Percentiles rank a stretch among this genome's conserved stretches.
Evolutionary conservation across 2,329 filamentous ascomycete genomes (phyloP).

Genomic region (Botrytis cinerea): DNA sequence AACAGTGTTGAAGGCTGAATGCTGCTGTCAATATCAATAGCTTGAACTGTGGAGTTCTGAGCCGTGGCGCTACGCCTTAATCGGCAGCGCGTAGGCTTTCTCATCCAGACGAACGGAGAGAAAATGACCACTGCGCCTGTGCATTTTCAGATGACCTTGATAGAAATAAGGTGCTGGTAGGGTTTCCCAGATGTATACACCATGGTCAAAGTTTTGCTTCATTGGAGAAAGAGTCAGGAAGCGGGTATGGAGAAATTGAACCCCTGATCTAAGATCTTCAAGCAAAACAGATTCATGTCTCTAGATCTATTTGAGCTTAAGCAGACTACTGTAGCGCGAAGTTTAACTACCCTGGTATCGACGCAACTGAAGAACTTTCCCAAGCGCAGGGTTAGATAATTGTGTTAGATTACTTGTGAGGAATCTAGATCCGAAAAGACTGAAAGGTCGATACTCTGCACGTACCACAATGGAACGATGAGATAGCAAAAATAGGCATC

Average conservation of each 20-base stretch:
- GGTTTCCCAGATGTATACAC: background rate
- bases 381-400: background rate
- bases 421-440: conserved; percentile 10
- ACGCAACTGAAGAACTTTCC: background rate
- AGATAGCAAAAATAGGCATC: background rate
- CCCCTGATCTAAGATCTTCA: background rate
- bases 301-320: background rate
- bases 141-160: background rate
- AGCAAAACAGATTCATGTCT: conserved; percentile 2
- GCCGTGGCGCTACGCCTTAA: background rate
- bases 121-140: background rate
- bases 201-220: background rate
- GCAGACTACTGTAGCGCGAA: background rate
- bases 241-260: background rate
- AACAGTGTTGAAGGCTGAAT: conserved; percentile 4
- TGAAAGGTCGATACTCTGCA: background rate
- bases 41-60: conserved; percentile 3
- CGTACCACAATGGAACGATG: background rate
- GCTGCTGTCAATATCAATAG: conserved; percentile 7
- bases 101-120: background rate
- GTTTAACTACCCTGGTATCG: background rate
- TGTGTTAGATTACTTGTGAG: background rate
- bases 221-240: background rate
- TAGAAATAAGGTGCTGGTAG: background rate
- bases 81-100: background rate